These are phyloP conservation scores for Cercophora samala DNA, from an alignment of 495 filamentous ascomycete species.

Conservation along the genomic window DNA sequence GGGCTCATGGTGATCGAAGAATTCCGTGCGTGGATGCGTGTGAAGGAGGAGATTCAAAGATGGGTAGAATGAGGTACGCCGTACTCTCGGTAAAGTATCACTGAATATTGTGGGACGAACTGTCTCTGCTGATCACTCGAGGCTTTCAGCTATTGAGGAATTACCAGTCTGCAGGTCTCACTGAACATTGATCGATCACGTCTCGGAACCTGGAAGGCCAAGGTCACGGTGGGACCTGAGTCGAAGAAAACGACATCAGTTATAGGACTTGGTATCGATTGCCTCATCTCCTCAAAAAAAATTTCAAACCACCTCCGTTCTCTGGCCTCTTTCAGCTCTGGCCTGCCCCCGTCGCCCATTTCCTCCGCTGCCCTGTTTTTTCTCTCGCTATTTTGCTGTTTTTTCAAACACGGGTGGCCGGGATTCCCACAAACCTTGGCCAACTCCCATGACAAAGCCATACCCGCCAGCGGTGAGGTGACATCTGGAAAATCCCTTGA, in stretches of 20 bases:
- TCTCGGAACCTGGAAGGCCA: too few relatives aligned
- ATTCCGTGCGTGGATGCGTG: not conserved
- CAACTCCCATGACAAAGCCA: too few relatives aligned
- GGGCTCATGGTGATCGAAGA: constrained; percentile 13
- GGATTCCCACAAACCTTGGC: not conserved
- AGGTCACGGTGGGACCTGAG: constrained; percentile 6
- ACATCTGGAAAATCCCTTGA: not conserved
- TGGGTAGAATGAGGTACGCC: constrained; percentile 12
- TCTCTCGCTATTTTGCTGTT: not conserved
- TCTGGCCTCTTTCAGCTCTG: not conserved
- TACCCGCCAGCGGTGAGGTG: not conserved
- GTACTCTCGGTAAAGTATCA: constrained; percentile 6
- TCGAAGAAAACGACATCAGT: constrained; percentile 1
- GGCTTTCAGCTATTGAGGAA: not conserved
- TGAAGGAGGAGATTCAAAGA: not conserved
- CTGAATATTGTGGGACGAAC: constrained; percentile 1
- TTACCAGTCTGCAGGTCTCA: not conserved
- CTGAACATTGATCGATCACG: not conserved
- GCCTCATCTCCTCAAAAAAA: not conserved
- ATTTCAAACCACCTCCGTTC: not conserved
- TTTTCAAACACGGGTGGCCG: not conserved
- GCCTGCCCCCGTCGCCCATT: not conserved
- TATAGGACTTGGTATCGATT: constrained; percentile 3
- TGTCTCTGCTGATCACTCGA: not conserved
- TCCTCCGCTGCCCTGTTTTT: constrained; percentile 5